Base-by-base conservation (phyloP, 177 flowering plant species). In the Vitis hybrid region DNA sequence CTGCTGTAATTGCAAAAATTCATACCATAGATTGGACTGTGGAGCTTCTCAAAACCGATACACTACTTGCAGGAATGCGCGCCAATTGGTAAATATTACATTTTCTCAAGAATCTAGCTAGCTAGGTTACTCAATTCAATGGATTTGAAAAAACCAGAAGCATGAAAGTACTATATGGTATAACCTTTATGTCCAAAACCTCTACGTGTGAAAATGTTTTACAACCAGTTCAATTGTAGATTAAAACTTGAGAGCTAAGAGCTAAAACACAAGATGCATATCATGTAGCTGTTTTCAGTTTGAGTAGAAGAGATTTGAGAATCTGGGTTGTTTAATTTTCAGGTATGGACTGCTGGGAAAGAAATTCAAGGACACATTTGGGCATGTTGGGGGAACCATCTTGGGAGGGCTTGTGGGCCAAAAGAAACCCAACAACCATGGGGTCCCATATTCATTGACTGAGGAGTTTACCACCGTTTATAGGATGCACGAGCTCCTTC, bases 21-120 rank as follows among this genome's bases (percentile, higher is more conserved):
- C 89, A 86, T 67, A 86, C 89, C 27, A 86, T 86, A 52, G 89
- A 86, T 67, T 86, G 89, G 89, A 86, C 89, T 11, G 83, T 84
- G 0, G 86, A 86, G 63, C 86, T 86, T 50, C 66, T 84, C 0
- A 86, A 78, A 66, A 84, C 86, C 5, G 84, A 86, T 62, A 82
- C 85, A 27, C 73, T 86, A 17, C 58, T 73, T 2, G 87, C 84
- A 17, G 86, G 77, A 30, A 86, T 86, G 87, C 70, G 89, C 18
- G 64, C 70, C 61, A 86, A 84, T 58, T 86, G 89, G 89, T 83
- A 74, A 70, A 69, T 41, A 17, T 48, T 41, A 41, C 48, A 41
- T 41, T 41, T 41, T 41, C 48, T 41, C 48, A 41, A 41, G 48
- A 41, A 41, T 41, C 1, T 41, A 41, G 48, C 48, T 41, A 41